Percentiles rank a stretch among this genome's conserved stretches.
phyloP scores from a whole-genome alignment of 148 eudicot genomes.

The Persicaria tinctoria region DNA sequence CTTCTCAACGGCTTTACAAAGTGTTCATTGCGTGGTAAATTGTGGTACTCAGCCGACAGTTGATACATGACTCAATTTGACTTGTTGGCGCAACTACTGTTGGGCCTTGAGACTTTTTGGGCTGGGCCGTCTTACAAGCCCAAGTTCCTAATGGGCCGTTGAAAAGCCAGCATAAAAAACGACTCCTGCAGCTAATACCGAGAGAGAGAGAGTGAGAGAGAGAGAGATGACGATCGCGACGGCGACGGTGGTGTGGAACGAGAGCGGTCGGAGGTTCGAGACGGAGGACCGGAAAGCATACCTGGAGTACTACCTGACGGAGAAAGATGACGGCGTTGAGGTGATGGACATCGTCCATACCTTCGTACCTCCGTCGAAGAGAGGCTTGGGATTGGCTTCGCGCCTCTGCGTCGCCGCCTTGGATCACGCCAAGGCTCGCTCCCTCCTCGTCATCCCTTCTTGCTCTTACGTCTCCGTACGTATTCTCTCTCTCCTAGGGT shows the following conservation, averaged over 20 bases:
- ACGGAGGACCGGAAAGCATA: constrained; percentile 61
- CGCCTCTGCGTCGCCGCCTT: constrained; percentile 66
- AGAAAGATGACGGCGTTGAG: constrained; percentile 22
- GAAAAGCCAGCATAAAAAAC: not conserved
- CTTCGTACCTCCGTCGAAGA: constrained; percentile 54
- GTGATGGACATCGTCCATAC: constrained; percentile 71
- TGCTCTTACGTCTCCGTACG: constrained; percentile 81
- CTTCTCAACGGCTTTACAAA: not conserved
- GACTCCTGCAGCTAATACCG: not conserved
- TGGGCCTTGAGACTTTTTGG: not conserved
- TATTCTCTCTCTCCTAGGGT: not conserved
- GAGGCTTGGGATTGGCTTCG: constrained; percentile 72
- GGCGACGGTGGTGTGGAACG: constrained; percentile 50
- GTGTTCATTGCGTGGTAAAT: not conserved
- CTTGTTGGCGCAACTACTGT: not conserved
- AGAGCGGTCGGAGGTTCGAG: constrained; percentile 37
- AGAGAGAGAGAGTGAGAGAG: constrained; percentile 5
- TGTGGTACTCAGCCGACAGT: not conserved
- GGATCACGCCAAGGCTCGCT: constrained; percentile 49
- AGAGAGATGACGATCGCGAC: constrained; percentile 22
- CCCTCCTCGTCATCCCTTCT: constrained; percentile 52
- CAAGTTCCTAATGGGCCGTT: not conserved
- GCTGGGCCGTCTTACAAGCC: not conserved
- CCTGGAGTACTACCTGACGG: constrained; percentile 33
- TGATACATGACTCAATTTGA: not conserved